Conservation (phyloP, 495 filamentous ascomycete genomes). For the Diplogelasinospora grovesii region DNA sequence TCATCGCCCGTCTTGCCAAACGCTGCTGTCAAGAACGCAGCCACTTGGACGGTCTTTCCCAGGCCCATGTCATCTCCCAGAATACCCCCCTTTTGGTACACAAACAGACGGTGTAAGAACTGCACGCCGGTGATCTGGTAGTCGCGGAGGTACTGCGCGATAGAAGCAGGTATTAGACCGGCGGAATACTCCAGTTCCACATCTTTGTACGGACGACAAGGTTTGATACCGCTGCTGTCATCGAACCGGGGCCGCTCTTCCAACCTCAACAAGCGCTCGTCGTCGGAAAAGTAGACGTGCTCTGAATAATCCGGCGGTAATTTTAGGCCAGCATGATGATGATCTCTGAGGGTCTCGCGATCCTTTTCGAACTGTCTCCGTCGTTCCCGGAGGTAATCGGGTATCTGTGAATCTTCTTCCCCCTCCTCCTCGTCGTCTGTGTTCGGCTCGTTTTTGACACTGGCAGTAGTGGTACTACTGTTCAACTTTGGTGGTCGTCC, state of each 20-base stretch:
- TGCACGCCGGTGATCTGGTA: conserved; percentile 84
- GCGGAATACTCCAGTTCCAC: conserved; percentile 67
- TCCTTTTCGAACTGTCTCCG: conserved; percentile 53
- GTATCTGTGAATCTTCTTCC: conserved; percentile 26
- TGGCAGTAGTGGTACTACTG: background rate
- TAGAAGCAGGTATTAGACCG: conserved; percentile 80
- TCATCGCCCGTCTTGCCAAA: conserved; percentile 95
- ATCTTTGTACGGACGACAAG: conserved; percentile 64
- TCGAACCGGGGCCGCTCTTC: conserved; percentile 67
- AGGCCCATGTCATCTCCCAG: conserved; percentile 96
- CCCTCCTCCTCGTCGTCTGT: conserved; percentile 13
- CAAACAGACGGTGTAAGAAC: conserved; percentile 84
- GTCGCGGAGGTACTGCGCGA: conserved; percentile 86
- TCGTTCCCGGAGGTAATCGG: conserved; percentile 44
- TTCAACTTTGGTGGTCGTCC: background rate
- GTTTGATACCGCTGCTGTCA: conserved; percentile 42
- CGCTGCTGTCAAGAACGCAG: conserved; percentile 84
- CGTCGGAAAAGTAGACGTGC: conserved; percentile 82
- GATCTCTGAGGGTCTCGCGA: conserved; percentile 51
- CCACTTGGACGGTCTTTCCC: conserved; percentile 95
- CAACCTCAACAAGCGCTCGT: conserved; percentile 57
- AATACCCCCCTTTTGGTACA: conserved; percentile 87
- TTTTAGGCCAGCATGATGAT: conserved; percentile 65
- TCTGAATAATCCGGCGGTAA: conserved; percentile 76
- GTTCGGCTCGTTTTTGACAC: conserved; percentile 1